These are phyloP conservation scores for Arthrobotrys iridis DNA, from an alignment of 2,329 filamentous ascomycete species.

Conservation along the genomic window DNA sequence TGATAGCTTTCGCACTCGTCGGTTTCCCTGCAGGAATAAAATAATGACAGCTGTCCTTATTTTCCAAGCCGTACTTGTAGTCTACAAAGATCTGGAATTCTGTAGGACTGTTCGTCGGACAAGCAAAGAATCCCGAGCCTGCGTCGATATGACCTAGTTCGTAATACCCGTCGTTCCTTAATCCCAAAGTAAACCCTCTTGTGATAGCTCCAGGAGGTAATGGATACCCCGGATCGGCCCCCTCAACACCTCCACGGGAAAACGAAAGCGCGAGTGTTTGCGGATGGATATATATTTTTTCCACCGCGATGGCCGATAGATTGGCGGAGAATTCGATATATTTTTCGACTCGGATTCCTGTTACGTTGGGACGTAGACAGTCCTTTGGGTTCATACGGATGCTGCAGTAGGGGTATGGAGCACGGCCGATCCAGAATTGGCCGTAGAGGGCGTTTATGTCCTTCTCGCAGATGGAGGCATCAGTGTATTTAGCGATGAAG, in stretches of 20 bases:
- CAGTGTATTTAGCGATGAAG: conserved; percentile 11
- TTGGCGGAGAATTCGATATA: conserved; percentile 11
- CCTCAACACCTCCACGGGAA: background rate
- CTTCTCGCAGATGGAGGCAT: conserved; percentile 1
- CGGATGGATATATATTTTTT: conserved; percentile 9
- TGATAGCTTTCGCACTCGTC: conserved; percentile 13
- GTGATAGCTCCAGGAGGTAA: background rate
- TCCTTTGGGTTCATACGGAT: conserved; percentile 12
- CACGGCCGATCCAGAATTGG: conserved; percentile 8
- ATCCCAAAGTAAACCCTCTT: background rate
- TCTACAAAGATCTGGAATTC: conserved; percentile 13
- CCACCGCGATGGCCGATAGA: conserved; percentile 5
- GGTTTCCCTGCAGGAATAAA: conserved; percentile 12
- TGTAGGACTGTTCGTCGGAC: background rate
- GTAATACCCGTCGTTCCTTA: conserved; percentile 12
- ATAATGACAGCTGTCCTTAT: conserved; percentile 16
- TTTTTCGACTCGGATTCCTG: background rate
- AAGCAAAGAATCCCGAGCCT: background rate
- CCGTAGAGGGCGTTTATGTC: conserved; percentile 8
- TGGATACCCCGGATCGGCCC: background rate
- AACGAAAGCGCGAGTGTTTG: conserved; percentile 4
- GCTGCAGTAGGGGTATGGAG: conserved; percentile 9
- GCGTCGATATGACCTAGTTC: conserved; percentile 14
- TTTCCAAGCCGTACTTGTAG: background rate
- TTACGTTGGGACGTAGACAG: conserved; percentile 8